Percentiles rank a stretch among this genome's conserved stretches.
These are phyloP conservation scores for Collariella sp. DNA, from an alignment of 495 filamentous ascomycete species.

Conservation along the genomic window DNA sequence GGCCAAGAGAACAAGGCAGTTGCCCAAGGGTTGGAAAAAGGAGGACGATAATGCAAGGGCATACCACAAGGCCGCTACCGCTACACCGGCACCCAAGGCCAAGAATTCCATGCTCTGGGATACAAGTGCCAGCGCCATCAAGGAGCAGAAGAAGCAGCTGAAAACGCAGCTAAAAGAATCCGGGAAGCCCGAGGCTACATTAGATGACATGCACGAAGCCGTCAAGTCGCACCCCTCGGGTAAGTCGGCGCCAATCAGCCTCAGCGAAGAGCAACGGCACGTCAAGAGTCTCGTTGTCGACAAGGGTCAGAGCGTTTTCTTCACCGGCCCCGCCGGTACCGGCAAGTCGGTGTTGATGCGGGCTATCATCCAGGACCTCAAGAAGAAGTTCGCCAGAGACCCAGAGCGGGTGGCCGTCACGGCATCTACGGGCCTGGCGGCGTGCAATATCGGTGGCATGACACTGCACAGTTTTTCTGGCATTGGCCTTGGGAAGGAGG, in stretches of 20 bases:
- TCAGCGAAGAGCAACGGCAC: slow-evolving; percentile 78
- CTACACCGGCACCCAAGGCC: slow-evolving; percentile 32
- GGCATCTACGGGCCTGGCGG: slow-evolving; percentile 89
- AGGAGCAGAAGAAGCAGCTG: slow-evolving; percentile 70
- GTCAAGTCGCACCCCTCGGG: slow-evolving; percentile 23
- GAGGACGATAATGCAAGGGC: slow-evolving; percentile 30
- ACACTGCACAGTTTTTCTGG: slow-evolving; percentile 94
- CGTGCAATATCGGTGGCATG: slow-evolving; percentile 92
- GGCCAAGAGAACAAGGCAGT: slow-evolving; percentile 24
- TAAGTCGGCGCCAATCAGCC: slow-evolving; percentile 51
- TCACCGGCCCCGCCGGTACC: slow-evolving; percentile 94
- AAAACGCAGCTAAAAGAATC: slow-evolving; percentile 48
- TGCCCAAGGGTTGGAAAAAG: slow-evolving; percentile 15
- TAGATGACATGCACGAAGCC: slow-evolving; percentile 27
- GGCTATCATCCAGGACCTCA: slow-evolving; percentile 74
- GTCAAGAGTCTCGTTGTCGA: slow-evolving; percentile 76
- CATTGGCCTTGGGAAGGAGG: slow-evolving; percentile 90
- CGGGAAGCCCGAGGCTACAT: slow-evolving; percentile 19
- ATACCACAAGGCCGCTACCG: slow-evolving; percentile 2
- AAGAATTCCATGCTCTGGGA: slow-evolving; percentile 56
- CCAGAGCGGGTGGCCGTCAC: slow-evolving; percentile 83
- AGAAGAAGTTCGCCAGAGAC: slow-evolving; percentile 62
- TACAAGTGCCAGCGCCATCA: slow-evolving; percentile 68
- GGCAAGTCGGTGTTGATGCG: slow-evolving; percentile 95
- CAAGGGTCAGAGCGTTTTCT: slow-evolving; percentile 81